These are phyloP conservation scores for Phyllosticta citriasiana DNA, from an alignment of 2,329 filamentous ascomycete genomes.

Conservation along the genomic window DNA sequence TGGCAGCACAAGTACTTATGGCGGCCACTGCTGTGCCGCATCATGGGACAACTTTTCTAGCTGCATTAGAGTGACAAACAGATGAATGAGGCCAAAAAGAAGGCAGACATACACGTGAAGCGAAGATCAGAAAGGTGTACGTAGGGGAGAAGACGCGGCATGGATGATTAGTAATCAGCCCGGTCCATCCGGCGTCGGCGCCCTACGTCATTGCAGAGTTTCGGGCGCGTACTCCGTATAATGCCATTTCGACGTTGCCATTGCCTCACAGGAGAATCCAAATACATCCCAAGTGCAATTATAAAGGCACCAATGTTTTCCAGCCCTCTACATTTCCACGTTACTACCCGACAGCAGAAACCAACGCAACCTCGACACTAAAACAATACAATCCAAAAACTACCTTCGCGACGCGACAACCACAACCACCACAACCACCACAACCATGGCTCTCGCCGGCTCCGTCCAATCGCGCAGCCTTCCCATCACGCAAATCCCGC, in stretches of 20 bases:
- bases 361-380: neutral
- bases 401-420: neutral
- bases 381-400: neutral
- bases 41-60: neutral
- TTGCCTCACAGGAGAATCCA: neutral
- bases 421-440: neutral
- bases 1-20: neutral
- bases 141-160: neutral
- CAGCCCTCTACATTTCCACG: no score
- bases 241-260: neutral
- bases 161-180: neutral
- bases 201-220: constrained; percentile 9
- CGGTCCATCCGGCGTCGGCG: neutral
- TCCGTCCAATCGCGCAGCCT: constrained; percentile 9
- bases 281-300: neutral
- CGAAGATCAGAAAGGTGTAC: neutral
- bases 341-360: neutral
- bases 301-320: neutral
- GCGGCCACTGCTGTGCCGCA: neutral
- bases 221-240: neutral
- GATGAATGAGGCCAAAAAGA: neutral
- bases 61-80: neutral
- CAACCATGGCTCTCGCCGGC: constrained; percentile 10
- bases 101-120: neutral
- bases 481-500: constrained; percentile 6